Evolutionary conservation across 73 alveolate species (phyloP).

Genomic region (Stentor roeselii): DNA sequence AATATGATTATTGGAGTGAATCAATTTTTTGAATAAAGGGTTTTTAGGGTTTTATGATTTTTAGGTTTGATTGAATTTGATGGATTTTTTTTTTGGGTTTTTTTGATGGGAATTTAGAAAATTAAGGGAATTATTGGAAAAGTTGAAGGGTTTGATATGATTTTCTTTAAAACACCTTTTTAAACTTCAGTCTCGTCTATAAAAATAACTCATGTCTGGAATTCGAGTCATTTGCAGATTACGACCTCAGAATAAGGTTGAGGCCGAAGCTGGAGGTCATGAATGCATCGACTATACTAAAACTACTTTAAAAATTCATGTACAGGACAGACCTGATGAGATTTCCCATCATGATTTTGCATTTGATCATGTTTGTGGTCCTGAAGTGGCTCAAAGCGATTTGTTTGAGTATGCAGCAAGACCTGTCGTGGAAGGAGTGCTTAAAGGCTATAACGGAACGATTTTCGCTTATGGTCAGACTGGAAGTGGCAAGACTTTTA

Average conservation of each 20-base stretch:
- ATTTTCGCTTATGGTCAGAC: constrained; percentile 94
- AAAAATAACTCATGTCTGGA: neutral
- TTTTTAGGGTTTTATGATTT: too few relatives aligned
- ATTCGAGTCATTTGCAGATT: constrained; percentile 7
- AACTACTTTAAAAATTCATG: neutral
- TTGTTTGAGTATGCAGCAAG: constrained; percentile 81
- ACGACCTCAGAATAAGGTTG: constrained; percentile 20
- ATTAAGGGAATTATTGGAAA: too few relatives aligned
- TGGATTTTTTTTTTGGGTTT: too few relatives aligned
- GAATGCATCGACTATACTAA: neutral
- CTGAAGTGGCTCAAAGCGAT: constrained; percentile 74
- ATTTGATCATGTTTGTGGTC: constrained; percentile 19
- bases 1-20: too few relatives aligned
- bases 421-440: constrained; percentile 72
- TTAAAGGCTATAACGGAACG: constrained; percentile 94
- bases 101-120: too few relatives aligned
- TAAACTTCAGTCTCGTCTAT: too few relatives aligned
- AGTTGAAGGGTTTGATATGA: too few relatives aligned
- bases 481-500: constrained; percentile 89
- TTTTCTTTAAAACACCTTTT: too few relatives aligned
- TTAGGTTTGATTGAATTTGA: too few relatives aligned
- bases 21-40: too few relatives aligned
- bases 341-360: neutral
- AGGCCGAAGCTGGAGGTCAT: constrained; percentile 7
- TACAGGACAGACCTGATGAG: constrained; percentile 12